Conservation (phyloP, 164 flowering plant genomes). For the Umbilicus rupestris region DNA sequence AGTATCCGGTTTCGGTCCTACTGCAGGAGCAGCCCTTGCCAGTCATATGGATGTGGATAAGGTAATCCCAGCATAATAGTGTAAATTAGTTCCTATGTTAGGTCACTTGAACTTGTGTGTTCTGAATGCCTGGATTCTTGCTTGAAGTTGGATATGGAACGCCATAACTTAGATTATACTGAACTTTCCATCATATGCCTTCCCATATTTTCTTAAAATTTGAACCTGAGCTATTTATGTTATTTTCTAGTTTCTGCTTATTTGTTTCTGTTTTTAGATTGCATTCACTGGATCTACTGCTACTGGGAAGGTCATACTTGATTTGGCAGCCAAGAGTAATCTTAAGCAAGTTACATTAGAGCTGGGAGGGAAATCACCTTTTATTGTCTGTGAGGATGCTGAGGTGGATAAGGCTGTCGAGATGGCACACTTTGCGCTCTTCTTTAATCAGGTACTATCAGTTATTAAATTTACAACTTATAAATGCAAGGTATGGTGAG, state of each 20-base stretch:
- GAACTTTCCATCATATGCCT: no score
- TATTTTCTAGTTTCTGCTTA: no score
- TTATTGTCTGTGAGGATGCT: constrained; percentile 48
- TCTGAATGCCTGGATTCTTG: no score
- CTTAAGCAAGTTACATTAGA: constrained; percentile 39
- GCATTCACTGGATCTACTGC: constrained; percentile 58
- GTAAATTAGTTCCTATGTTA: no score
- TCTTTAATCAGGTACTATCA: constrained; percentile 40
- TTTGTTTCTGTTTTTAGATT: constrained; percentile 20
- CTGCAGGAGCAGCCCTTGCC: constrained; percentile 44
- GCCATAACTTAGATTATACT: no score
- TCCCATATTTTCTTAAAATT: no score
- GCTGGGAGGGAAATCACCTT: constrained; percentile 57
- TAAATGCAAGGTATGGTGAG: no score
- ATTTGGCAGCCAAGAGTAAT: constrained; percentile 39
- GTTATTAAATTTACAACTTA: background rate
- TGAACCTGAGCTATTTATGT: no score
- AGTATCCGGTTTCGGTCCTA: constrained; percentile 38
- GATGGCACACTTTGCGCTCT: constrained; percentile 38
- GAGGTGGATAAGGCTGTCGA: constrained; percentile 47
- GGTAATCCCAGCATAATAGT: constrained; percentile 16
- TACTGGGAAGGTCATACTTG: constrained; percentile 31
- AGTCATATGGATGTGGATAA: constrained; percentile 51
- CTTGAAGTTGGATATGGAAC: no score
- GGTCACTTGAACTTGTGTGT: no score